A percentile compares a stretch with the other conserved stretches of the same genome.
phyloP scores from a whole-genome alignment of 2,329 filamentous ascomycete species.

The Pyrenophora tritici-repentis region DNA sequence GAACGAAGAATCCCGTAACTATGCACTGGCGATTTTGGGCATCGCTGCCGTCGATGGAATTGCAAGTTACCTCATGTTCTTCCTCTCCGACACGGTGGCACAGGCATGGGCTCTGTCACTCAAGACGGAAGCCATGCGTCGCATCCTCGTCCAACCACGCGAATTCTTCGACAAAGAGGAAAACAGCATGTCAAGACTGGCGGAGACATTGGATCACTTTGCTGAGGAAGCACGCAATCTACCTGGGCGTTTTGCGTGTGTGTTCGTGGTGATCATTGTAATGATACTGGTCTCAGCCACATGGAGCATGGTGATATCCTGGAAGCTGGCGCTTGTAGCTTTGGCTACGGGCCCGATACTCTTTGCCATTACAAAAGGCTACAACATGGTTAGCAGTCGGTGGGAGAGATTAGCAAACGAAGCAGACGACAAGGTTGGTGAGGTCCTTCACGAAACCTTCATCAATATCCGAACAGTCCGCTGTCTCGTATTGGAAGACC shows the following conservation, averaged over 20 bases:
- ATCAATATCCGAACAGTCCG: slow-evolving; percentile 79
- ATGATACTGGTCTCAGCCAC: slow-evolving; percentile 72
- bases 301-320: slow-evolving; percentile 76
- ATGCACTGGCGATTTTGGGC: slow-evolving; percentile 71
- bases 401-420: slow-evolving; percentile 75
- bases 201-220: slow-evolving; percentile 75
- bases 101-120: slow-evolving; percentile 79
- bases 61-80: slow-evolving; percentile 69
- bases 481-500: slow-evolving; percentile 71
- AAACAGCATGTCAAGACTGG: slow-evolving; percentile 68
- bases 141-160: slow-evolving; percentile 75
- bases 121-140: slow-evolving; percentile 68
- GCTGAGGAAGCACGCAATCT: slow-evolving; percentile 88
- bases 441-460: slow-evolving; percentile 75
- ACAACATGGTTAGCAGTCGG: slow-evolving; percentile 66
- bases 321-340: slow-evolving; percentile 80
- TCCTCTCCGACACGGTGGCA: slow-evolving; percentile 71
- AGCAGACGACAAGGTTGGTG: slow-evolving; percentile 63
- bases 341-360: slow-evolving; percentile 71
- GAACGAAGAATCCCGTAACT: slow-evolving; percentile 60
- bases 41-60: slow-evolving; percentile 70
- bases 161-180: slow-evolving; percentile 75
- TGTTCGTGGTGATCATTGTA: slow-evolving; percentile 66
- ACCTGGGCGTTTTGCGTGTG: slow-evolving; percentile 75
- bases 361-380: slow-evolving; percentile 67